These are phyloP conservation scores for Glaciozyma martinii DNA, from an alignment of 768 basidiomycete species.

Conservation along the genomic window DNA sequence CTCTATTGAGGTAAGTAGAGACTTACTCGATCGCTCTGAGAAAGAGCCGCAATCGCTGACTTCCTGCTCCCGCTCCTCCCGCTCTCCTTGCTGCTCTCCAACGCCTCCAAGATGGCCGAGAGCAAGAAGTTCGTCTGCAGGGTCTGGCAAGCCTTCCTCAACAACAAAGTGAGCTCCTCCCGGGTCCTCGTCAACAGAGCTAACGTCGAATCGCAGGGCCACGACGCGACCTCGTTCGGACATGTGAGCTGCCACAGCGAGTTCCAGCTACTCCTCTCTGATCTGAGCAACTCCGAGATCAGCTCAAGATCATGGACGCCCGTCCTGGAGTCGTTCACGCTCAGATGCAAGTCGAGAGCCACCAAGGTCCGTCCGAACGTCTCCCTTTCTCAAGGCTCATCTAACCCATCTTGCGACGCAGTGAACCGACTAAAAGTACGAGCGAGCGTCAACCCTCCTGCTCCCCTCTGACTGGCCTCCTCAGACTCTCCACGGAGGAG, in stretches of 20 bases:
- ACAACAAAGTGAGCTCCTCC: background rate
- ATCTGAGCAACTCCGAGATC: background rate
- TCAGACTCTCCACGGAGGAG: no score
- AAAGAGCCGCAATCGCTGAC: no score
- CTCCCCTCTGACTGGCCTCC: background rate
- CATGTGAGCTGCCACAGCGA: constrained; percentile 1
- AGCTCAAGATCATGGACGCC: background rate
- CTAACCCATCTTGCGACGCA: background rate
- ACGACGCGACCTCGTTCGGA: constrained; percentile 23
- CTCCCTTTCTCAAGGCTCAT: no score
- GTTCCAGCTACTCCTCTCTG: background rate
- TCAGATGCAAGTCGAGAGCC: constrained; percentile 16
- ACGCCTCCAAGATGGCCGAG: no score
- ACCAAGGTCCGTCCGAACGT: constrained; percentile 12
- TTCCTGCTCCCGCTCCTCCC: no score
- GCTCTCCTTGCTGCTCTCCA: no score
- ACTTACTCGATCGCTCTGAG: no score
- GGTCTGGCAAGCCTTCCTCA: constrained; percentile 22
- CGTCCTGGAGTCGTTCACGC: background rate
- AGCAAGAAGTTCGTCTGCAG: constrained; percentile 3
- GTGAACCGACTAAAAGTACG: constrained; percentile 15
- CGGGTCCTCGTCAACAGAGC: no score
- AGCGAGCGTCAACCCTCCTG: background rate
- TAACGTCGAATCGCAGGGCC: background rate
- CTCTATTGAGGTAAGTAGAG: no score